Base-by-base conservation (phyloP, 345 rosid genomes). In the Dovyalis caffra region DNA sequence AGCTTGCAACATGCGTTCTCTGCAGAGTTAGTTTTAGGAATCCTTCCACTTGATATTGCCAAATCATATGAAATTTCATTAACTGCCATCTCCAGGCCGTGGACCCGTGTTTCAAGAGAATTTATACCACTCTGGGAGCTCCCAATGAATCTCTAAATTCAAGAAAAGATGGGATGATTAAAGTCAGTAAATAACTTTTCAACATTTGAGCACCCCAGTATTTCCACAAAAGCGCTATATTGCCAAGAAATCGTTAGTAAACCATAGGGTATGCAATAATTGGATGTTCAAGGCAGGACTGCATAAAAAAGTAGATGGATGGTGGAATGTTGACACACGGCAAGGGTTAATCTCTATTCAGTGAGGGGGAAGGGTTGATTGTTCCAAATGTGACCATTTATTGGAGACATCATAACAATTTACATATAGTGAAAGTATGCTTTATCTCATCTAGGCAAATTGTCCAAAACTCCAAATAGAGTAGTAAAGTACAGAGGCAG, bases 71-170 rank as follows among this genome's bases (percentile, higher is more conserved):
- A 95, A 70, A 95, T 91, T 67, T 91, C 98, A 47, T 88, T 93
- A 72, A 95, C 76, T 60, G 96, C 92, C 91, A 90, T 91, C 84
- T 95, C 99, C 78, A 95, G 80, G 66, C 94, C 90, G 56, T 85
- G 87, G 21, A 93, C 94, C 34, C 99, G 94, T 45, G 91, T 83
- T 90, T 90, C 97, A 56, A 95, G 83, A 71, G 94, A 90, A 70
- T 82, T 88, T 74, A 95, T 87, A 77, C 94, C 99, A 49, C 69
- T 90, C 85, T 91, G 91, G n/a, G 97, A 90, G 73, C 92, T 89
- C 81, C 96, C 98, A 33, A 91, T 93, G 75, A 88, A 95, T 83
- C 87, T 82, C 99, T 95, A 74, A 3, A 82, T 77, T 82, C 79
- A 82, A 72, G 66, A 63, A 43, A 74, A 57, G 34, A 58, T 0